These are phyloP conservation scores for Pezicula neosporulosa DNA, from an alignment of 2,329 filamentous ascomycete genomes.

Conservation along the genomic window DNA sequence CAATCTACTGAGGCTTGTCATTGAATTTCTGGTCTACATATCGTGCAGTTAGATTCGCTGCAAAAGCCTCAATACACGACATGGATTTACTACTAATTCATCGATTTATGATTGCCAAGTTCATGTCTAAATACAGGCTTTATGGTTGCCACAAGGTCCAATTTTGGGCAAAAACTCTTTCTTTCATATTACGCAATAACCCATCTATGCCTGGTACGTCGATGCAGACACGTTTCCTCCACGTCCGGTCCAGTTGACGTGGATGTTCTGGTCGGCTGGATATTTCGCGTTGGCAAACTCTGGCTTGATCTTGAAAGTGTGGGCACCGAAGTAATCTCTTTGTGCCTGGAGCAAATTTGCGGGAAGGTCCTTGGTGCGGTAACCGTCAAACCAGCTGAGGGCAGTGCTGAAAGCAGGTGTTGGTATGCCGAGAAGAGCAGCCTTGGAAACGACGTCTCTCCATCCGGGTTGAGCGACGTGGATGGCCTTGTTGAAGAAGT, in stretches of 20 bases:
- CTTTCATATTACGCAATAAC: background rate
- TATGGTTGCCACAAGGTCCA: background rate
- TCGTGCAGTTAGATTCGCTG: no score
- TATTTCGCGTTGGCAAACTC: conserved; percentile 76
- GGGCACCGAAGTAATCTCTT: conserved; percentile 98
- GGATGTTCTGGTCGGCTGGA: conserved; percentile 81
- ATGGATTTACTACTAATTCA: conserved; percentile 8
- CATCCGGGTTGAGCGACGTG: conserved; percentile 92
- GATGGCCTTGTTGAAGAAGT: conserved; percentile 99
- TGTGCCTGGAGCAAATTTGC: conserved; percentile 98
- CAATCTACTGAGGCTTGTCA: no score
- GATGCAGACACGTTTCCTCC: conserved; percentile 96
- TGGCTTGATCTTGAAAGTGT: conserved; percentile 87
- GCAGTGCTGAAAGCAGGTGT: conserved; percentile 96
- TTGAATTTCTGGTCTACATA: no score
- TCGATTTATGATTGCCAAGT: conserved; percentile 1
- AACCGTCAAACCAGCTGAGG: conserved; percentile 97
- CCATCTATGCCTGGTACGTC: conserved; percentile 85
- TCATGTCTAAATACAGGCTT: conserved; percentile 12
- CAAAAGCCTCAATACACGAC: background rate
- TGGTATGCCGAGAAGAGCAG: conserved; percentile 90
- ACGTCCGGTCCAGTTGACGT: conserved; percentile 99
- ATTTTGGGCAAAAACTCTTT: background rate
- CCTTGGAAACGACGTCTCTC: conserved; percentile 88
- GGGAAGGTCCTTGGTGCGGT: conserved; percentile 94